Base-by-base conservation (phyloP, 2,329 filamentous ascomycete species). In the Juglanconis sp. region DNA sequence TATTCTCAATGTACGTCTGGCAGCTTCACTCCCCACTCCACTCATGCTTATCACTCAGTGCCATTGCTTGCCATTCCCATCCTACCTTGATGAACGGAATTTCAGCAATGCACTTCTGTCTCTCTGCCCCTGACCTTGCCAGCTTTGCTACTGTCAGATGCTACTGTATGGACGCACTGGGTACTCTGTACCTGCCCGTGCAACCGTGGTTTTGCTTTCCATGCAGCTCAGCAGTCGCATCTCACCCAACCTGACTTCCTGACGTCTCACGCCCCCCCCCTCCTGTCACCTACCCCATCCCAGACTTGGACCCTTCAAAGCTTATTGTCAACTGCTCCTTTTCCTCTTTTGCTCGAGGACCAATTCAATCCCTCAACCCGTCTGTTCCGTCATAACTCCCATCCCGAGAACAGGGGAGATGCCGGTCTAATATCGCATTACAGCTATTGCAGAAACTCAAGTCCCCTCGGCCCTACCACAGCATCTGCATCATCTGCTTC, bases 371-470 rank as follows among this genome's bases (percentile, higher is more conserved):
- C 15, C 34, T 13, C 13, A 13, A 31, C 5, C 34, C 52, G 30
- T 52, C 34, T 36, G 32, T 52, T 49, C 30, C 11, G 17, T 11
- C 42, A 15, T 51, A 36, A 47, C 34, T 47, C 51, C 46, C 34
- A 24, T 11, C 31, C 48, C 30, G 11, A 24, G 35, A 60, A 9
- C 53, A 60, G 51, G 57, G 56, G 46, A 44, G 10, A 60, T 62
- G 57, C 53, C 53, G 42, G 57, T 60, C 57, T 60, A 53, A 60
- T 50, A 60, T 38, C 57, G 44, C 57, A 49, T 47, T 32, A 53
- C 50, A 40, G 35, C 17, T 17, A 52, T n/a, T 46, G 44, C 42
- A 47, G 50, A 32, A 53, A 24, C 36, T 17, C 47, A 44, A 30
- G 38, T 17, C 35, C 15, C 7, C n/a, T 47, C 30, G 32, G 57